Conservation (phyloP, 129 eudicot species). For the Saussurea involucrata region DNA sequence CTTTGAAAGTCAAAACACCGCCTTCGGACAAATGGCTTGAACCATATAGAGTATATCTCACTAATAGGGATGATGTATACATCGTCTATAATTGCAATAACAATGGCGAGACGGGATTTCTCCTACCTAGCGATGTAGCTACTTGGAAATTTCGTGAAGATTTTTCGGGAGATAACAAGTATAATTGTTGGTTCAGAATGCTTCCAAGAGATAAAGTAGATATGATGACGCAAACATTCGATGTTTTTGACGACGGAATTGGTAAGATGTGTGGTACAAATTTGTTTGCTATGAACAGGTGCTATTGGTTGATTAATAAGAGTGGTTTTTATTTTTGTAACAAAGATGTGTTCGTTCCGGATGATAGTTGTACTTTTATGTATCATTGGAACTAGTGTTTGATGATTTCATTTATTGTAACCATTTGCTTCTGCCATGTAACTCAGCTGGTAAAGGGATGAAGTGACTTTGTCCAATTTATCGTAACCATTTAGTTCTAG, state of each 20-base stretch:
- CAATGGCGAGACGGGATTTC: neutral
- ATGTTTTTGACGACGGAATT: neutral
- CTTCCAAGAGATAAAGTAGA: neutral
- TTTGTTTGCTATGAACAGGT: constrained; percentile 1
- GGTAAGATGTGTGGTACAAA: neutral
- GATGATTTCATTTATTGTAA: neutral
- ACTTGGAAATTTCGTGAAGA: neutral
- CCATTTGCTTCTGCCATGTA: too few species aligned
- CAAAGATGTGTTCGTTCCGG: neutral
- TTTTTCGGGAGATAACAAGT: neutral
- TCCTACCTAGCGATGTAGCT: neutral
- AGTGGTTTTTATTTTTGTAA: neutral
- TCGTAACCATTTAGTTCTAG: neutral
- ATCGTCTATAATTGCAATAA: neutral
- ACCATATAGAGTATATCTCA: neutral
- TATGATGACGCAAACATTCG: neutral
- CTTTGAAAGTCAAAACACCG: neutral
- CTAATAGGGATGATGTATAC: neutral
- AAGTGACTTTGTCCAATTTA: too few species aligned
- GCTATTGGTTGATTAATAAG: constrained; percentile 10
- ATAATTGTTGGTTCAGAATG: neutral
- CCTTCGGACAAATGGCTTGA: neutral
- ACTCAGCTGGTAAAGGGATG: too few species aligned
- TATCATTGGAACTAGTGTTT: neutral
- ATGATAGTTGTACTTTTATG: neutral